Conservation (phyloP, 106 monocot species). For the Ottelia alismoides region DNA sequence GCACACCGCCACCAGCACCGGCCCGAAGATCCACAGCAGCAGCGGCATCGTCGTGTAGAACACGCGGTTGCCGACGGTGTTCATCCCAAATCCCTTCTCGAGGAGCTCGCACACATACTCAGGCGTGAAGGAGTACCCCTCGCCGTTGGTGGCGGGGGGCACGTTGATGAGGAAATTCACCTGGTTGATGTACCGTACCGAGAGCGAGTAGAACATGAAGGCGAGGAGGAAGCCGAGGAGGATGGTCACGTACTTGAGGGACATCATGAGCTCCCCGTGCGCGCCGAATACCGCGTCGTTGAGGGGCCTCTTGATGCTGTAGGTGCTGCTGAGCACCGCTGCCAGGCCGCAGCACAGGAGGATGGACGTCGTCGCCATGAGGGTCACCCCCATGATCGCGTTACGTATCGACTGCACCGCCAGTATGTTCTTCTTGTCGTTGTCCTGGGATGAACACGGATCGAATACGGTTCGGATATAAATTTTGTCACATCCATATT, state of each 20-base stretch:
- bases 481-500: too few species aligned
- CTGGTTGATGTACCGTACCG: conserved; percentile 64
- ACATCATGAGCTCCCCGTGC: conserved; percentile 65
- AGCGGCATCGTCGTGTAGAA: conserved; percentile 59
- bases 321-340: conserved; percentile 72
- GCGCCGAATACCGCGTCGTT: conserved; percentile 42
- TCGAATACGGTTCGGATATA: too few species aligned
- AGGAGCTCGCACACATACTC: conserved; percentile 33
- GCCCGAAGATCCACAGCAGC: conserved; percentile 70
- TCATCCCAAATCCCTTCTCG: conserved; percentile 43
- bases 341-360: conserved; percentile 55
- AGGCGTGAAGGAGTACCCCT: conserved; percentile 8
- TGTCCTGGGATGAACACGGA: too few species aligned
- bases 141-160: not conserved
- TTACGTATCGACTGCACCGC: conserved; percentile 70
- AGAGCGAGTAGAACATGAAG: conserved; percentile 75
- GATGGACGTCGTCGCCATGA: conserved; percentile 79
- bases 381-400: conserved; percentile 70
- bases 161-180: conserved; percentile 62
- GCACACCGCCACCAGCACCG: conserved; percentile 47
- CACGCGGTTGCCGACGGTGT: conserved; percentile 45
- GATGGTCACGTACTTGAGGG: conserved; percentile 51
- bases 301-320: conserved; percentile 68
- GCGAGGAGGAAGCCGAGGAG: conserved; percentile 63
- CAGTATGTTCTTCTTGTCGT: conserved; percentile 65